These are phyloP conservation scores for Hyaloperonospora brassicae DNA, from an alignment of 352 stramenopile species.

Conservation along the genomic window DNA sequence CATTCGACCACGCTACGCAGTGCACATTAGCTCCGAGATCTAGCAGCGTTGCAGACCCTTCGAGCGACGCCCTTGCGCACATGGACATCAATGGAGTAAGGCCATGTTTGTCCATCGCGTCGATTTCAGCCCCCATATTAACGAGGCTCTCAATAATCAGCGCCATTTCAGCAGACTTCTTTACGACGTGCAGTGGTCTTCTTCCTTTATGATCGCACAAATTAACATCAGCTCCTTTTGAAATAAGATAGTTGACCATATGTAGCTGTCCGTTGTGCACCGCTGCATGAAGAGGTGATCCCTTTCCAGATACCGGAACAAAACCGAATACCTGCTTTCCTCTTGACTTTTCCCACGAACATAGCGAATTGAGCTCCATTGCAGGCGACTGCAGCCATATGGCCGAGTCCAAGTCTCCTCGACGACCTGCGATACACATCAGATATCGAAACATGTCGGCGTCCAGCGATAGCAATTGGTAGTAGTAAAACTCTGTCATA, in stretches of 20 bases:
- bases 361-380: constrained; percentile 55
- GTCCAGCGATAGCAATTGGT: constrained; percentile 69
- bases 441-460: constrained; percentile 76
- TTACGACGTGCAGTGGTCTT: constrained; percentile 61
- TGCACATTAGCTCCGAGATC: constrained; percentile 60
- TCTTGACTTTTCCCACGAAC: constrained; percentile 59
- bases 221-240: constrained; percentile 41
- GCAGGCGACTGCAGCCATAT: constrained; percentile 45
- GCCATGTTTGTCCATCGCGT: constrained; percentile 54
- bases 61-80: constrained; percentile 45
- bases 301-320: constrained; percentile 43
- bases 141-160: constrained; percentile 59
- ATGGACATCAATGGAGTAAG: constrained; percentile 79
- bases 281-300: constrained; percentile 56
- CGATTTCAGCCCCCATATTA: constrained; percentile 43
- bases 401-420: constrained; percentile 64
- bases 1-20: constrained; percentile 64
- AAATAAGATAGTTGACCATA: constrained; percentile 64
- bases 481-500: constrained; percentile 81
- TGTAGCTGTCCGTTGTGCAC: constrained; percentile 42
- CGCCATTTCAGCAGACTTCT: constrained; percentile 43
- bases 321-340: constrained; percentile 71
- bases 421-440: constrained; percentile 54
- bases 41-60: constrained; percentile 63
- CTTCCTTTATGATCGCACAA: constrained; percentile 49